Conservation (phyloP, 768 basidiomycete genomes). For the Suillus sp. region DNA sequence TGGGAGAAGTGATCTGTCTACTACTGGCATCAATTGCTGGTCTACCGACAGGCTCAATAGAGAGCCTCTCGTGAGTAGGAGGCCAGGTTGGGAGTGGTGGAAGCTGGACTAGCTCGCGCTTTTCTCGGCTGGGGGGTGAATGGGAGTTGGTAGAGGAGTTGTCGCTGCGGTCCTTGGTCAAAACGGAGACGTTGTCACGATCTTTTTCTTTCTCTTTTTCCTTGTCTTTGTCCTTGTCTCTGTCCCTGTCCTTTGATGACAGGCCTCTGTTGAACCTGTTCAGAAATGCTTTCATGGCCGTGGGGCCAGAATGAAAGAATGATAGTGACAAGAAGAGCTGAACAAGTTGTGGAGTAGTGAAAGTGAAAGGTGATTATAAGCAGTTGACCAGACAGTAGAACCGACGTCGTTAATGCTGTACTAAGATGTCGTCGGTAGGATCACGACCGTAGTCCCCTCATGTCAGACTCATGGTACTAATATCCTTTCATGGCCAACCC, state of each 20-base stretch:
- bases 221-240: slow-evolving; percentile 54
- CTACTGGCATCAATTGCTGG: background rate
- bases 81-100: slow-evolving; percentile 74
- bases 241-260: slow-evolving; percentile 55
- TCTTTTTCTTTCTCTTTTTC: slow-evolving; percentile 33
- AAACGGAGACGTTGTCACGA: slow-evolving; percentile 29
- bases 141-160: slow-evolving; percentile 29
- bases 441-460: slow-evolving; percentile 8
- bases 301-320: slow-evolving; percentile 1
- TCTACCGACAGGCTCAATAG: slow-evolving; percentile 9
- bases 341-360: background rate
- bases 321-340: background rate
- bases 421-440: background rate
- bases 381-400: background rate
- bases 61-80: slow-evolving; percentile 34
- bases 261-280: slow-evolving; percentile 69
- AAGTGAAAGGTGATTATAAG: slow-evolving; percentile 14
- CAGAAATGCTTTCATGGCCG: slow-evolving; percentile 81
- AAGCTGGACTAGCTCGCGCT: slow-evolving; percentile 49
- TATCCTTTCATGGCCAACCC: slow-evolving; percentile 4
- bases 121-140: slow-evolving; percentile 49
- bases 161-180: slow-evolving; percentile 34
- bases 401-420: slow-evolving; percentile 1
- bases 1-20: slow-evolving; percentile 22
- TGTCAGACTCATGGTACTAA: slow-evolving; percentile 1